Conservation (phyloP, 148 eudicot species). For the Rhododendron ferrugineum region DNA sequence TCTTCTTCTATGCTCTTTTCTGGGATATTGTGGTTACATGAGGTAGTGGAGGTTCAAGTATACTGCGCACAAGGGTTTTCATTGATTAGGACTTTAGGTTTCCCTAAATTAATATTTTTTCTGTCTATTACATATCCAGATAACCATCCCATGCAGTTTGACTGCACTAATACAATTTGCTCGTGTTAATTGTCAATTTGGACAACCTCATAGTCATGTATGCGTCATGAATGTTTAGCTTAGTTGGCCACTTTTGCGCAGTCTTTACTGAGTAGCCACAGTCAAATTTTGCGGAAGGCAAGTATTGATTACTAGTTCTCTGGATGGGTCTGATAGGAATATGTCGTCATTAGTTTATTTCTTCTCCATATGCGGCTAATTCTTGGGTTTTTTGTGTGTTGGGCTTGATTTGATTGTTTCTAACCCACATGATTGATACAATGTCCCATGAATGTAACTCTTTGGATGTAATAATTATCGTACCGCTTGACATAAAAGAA, state of each 20-base stretch:
- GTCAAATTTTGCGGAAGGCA: neutral
- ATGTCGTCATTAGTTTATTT: neutral
- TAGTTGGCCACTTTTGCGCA: neutral
- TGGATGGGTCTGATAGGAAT: neutral
- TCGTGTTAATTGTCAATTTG: neutral
- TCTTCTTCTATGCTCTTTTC: neutral
- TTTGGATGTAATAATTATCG: neutral
- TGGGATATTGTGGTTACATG: conserved; percentile 2
- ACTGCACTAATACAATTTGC: neutral
- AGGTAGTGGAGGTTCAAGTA: neutral
- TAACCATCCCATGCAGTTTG: neutral
- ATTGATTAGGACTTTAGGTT: neutral
- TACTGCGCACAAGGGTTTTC: neutral
- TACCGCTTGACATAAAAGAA: neutral
- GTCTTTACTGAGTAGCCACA: neutral
- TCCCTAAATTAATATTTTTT: neutral
- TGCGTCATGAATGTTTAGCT: neutral
- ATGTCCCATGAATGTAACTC: neutral
- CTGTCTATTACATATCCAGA: neutral
- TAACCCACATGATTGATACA: neutral
- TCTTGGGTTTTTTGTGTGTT: neutral
- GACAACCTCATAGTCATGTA: neutral
- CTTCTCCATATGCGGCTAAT: neutral
- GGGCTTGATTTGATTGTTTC: neutral
- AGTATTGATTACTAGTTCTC: neutral